phyloP scores from a whole-genome alignment of 2,329 filamentous ascomycete species.

The Ceratocystis albifundus region DNA sequence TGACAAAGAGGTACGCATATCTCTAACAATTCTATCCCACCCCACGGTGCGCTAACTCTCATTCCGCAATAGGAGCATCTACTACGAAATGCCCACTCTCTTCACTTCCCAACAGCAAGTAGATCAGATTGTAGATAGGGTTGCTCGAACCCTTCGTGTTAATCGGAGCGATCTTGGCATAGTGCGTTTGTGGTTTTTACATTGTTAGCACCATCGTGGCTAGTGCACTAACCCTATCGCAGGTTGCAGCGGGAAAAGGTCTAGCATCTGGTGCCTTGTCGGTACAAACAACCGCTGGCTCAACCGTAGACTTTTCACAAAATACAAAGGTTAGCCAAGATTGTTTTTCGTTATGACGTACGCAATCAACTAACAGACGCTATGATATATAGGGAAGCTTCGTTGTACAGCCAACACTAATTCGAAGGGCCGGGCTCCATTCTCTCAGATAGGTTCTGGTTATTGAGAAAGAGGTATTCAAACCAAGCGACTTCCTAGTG shows the following conservation, averaged over 20 bases:
- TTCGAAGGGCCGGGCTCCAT: conserved; percentile 41
- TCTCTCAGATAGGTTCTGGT: conserved; percentile 54
- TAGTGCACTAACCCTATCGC: conserved; percentile 22
- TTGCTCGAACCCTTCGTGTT: conserved; percentile 58
- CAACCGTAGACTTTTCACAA: conserved; percentile 29
- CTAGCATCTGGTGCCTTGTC: conserved; percentile 49
- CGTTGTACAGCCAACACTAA: conserved; percentile 44
- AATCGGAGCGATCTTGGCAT: conserved; percentile 57
- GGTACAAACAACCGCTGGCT: conserved; percentile 38
- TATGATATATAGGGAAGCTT: conserved; percentile 42
- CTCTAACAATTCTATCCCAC: not conserved
- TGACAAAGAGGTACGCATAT: conserved; percentile 48
- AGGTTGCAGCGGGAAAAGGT: conserved; percentile 66
- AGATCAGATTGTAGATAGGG: conserved; percentile 60
- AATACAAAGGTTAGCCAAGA: conserved; percentile 28
- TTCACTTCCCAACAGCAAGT: conserved; percentile 59
- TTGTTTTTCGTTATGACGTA: too few relatives aligned
- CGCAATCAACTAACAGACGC: not conserved
- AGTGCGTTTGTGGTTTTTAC: conserved; percentile 33
- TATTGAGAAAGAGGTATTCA: conserved; percentile 62
- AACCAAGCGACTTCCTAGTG: not conserved
- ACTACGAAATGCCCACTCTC: conserved; percentile 62
- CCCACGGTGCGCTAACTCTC: not conserved
- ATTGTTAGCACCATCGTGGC: not conserved
- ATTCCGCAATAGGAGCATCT: conserved; percentile 52